Base-by-base conservation (phyloP, 208 protist genomes). In the Trypanosomatidae sp. region DNA sequence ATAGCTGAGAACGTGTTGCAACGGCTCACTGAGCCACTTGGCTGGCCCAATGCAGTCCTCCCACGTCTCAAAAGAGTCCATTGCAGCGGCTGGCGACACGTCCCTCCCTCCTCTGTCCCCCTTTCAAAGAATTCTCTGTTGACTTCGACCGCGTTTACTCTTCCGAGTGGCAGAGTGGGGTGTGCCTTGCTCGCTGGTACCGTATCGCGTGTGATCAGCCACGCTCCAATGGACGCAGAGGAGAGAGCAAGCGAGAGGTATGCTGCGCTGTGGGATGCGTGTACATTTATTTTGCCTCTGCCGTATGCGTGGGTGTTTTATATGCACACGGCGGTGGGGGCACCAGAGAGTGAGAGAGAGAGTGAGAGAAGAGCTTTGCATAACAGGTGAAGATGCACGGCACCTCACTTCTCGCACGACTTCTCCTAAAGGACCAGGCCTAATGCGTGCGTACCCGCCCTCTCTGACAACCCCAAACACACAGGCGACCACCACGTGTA, bases 1-100 rank as follows among this genome's bases (percentile, higher is more conserved):
- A 77, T 97, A 97, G 74, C 73, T 46, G 10, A 97, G 78, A 8
- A 62, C 71, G 39, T 74, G 60, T 60, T 81, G 70, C 64, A 97
- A 79, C 9, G 89, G 78, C 41, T 87, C 71, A 2, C 76, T 53
- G n/a, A 95, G 72, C 93, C 93, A 97, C 62, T 58, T 77, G 10
- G 71, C 71, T 13, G 62, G 49, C 17, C 71, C 73, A 6, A 76
- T 62, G 39, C 67, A 77, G 41, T 44, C 58, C 28, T 66, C 75
- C 77, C 77, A 81, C 50, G 77, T 76, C 47, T 52, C 62, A 4
- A 60, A 33, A 33, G 74, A 25, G 22, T 13, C 43, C 58, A 56
- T 44, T n/a, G 68, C 36, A 43, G 60, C 52, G 17, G 41, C 30
- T n/a, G 60, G 12, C 8, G 30, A 30, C 10, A 22, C 30, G 25